Base-by-base conservation (phyloP, 2,329 filamentous ascomycete species). In the Cercospora brassicicola region DNA sequence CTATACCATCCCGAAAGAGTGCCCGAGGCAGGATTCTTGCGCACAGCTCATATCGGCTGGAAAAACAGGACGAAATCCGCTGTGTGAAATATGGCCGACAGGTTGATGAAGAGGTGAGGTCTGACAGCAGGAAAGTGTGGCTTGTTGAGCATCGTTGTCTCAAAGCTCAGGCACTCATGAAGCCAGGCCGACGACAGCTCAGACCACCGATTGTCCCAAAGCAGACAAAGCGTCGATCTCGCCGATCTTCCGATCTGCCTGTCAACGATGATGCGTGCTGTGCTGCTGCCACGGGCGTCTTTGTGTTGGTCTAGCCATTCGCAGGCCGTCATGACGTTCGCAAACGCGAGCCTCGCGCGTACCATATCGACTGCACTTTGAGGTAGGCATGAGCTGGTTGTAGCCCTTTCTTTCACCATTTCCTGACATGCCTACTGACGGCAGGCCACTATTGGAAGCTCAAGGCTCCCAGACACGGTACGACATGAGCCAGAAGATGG, bases 401-500 rank as follows among this genome's bases (percentile, higher is more conserved):
- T 30, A n/a, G 28, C 30, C 26, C 26, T 57, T 30, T 51, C 39
- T 42, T 15, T n/a, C 33, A 30, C 23, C 23, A 10, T n/a, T 51
- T 26, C 18, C 33, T 36, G 62, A 56, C 48, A 64, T 64, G 62
- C 62, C 62, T 15, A 66, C 71, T 64, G 74, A 76, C 45, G 73
- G 68, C 23, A 70, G 72, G 55, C 75, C 74, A 53, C 66, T 75
- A 39, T 67, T 76, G 26, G 56, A 73, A 57, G 71, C 73, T 59
- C 66, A 74, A 64, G 74, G 69, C 68, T 78, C 77, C 42, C 75
- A 77, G 68, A 73, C 76, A 10, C 76, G 77, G 56, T 79, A 77
- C 75, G 75, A 79, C 56, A 79, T 77, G 76, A 73, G 71, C 20
- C 74, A 74, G 62, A 75, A 73, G 10, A 74, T 78, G 72, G 78